phyloP scores from a whole-genome alignment of 169 alveolate genomes.

The Cryptosporidium parvum region DNA sequence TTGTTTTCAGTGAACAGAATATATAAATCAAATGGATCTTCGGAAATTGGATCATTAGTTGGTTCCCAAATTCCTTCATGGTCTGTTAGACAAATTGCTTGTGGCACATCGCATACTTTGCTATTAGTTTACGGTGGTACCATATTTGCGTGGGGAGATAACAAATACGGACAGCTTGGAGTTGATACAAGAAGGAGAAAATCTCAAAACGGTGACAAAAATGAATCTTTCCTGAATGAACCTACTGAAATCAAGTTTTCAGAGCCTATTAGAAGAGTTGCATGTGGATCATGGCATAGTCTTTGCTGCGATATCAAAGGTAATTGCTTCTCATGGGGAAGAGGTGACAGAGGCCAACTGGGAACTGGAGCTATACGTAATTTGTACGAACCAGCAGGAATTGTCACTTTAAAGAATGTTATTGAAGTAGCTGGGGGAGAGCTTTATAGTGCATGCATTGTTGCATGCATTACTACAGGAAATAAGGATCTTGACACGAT shows the following conservation, averaged over 20 bases:
- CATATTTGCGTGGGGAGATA: constrained; percentile 79
- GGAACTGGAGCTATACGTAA: constrained; percentile 83
- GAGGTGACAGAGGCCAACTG: constrained; percentile 69
- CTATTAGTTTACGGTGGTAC: constrained; percentile 75
- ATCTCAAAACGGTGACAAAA: background rate
- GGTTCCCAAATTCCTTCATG: constrained; percentile 6
- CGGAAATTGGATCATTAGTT: constrained; percentile 26
- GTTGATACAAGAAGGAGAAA: constrained; percentile 16
- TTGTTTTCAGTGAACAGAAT: constrained; percentile 19
- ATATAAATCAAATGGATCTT: background rate
- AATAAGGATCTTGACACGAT: constrained; percentile 68
- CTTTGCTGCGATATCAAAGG: constrained; percentile 48
- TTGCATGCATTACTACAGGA: constrained; percentile 18
- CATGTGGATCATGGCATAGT: constrained; percentile 66
- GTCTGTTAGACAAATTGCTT: constrained; percentile 78
- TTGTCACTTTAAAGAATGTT: constrained; percentile 82
- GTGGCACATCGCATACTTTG: constrained; percentile 80
- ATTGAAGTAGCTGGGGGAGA: constrained; percentile 87
- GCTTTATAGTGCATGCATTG: constrained; percentile 88
- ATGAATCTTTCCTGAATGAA: constrained; percentile 7
- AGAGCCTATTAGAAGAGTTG: constrained; percentile 44
- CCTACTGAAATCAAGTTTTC: constrained; percentile 50
- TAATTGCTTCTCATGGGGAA: constrained; percentile 73
- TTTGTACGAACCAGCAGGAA: constrained; percentile 83
- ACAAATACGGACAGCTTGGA: constrained; percentile 83